These are phyloP conservation scores for Acrocalymma vagum DNA, from an alignment of 2,329 filamentous ascomycete genomes.

Conservation along the genomic window DNA sequence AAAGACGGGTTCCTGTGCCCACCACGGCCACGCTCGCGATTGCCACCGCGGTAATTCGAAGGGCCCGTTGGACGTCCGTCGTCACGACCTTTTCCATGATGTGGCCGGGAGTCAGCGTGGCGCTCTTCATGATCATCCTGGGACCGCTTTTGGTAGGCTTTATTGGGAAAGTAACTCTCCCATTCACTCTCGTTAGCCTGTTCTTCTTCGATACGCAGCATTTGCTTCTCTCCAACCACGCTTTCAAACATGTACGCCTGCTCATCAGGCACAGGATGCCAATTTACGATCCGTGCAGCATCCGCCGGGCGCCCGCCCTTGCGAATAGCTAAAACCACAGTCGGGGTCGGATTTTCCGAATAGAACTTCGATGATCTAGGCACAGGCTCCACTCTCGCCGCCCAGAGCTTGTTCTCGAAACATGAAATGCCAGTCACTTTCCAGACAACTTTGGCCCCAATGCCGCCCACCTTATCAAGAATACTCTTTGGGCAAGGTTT, in stretches of 20 bases:
- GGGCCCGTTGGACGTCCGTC: constrained; percentile 29
- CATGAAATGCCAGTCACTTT: constrained; percentile 79
- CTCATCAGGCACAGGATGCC: constrained; percentile 78
- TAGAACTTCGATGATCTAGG: constrained; percentile 70
- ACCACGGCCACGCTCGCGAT: constrained; percentile 41
- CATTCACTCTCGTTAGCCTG: constrained; percentile 66
- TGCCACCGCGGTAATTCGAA: constrained; percentile 40
- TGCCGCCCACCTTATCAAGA: constrained; percentile 84
- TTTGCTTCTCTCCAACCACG: constrained; percentile 84
- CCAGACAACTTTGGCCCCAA: constrained; percentile 85
- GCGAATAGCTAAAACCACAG: constrained; percentile 83
- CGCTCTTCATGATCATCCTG: constrained; percentile 57
- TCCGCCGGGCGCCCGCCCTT: constrained; percentile 81
- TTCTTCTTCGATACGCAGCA: constrained; percentile 82
- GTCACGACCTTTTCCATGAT: constrained; percentile 32
- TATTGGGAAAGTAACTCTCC: constrained; percentile 69
- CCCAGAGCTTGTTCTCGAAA: constrained; percentile 86
- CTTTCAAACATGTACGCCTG: constrained; percentile 82
- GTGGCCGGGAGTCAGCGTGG: constrained; percentile 30
- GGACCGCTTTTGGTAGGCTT: constrained; percentile 56
- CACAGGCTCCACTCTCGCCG: constrained; percentile 78
- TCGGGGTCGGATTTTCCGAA: constrained; percentile 79
- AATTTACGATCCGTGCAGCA: constrained; percentile 81
- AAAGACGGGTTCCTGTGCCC: constrained; percentile 38
- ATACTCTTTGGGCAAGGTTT: constrained; percentile 76